Percentiles rank a stretch among this genome's conserved stretches.
phyloP scores from a whole-genome alignment of 345 rosid species.

The Citrus sp. region DNA sequence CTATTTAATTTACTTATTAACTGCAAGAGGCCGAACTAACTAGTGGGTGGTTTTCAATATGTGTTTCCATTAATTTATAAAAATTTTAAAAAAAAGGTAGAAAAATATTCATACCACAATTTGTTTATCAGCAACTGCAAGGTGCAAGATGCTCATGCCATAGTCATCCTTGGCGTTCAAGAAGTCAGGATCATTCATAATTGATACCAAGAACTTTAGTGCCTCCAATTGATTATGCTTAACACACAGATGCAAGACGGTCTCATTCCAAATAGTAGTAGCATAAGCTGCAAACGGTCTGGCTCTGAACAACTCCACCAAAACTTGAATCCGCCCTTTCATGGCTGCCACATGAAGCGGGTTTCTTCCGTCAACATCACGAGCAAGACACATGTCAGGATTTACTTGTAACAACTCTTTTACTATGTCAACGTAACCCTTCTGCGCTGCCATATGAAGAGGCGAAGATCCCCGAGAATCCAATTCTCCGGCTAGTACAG shows the following conservation, averaged over 20 bases:
- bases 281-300: conserved; percentile 17
- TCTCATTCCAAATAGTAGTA: conserved; percentile 14
- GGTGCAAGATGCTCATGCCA: conserved; percentile 26
- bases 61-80: too few species aligned
- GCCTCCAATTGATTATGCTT: conserved; percentile 22
- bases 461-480: conserved; percentile 15
- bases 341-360: conserved; percentile 24
- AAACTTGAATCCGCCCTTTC: conserved; percentile 21
- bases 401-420: conserved; percentile 12
- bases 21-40: too few species aligned
- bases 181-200: conserved; percentile 8
- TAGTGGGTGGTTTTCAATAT: too few species aligned
- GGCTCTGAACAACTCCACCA: conserved; percentile 14
- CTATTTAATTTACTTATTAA: too few species aligned
- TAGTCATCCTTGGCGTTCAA: conserved; percentile 19
- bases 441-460: conserved; percentile 24
- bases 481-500: conserved; percentile 12
- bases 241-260: conserved; percentile 23
- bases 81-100: too few species aligned
- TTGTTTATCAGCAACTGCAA: conserved; percentile 23
- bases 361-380: conserved; percentile 25
- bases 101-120: conserved; percentile 15
- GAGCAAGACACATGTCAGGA: conserved; percentile 15
- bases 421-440: conserved; percentile 25
- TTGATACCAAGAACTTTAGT: conserved; percentile 21